Evolutionary conservation across 2,329 filamentous ascomycete genomes (phyloP).

Genomic region (Botrytis galanthina): DNA sequence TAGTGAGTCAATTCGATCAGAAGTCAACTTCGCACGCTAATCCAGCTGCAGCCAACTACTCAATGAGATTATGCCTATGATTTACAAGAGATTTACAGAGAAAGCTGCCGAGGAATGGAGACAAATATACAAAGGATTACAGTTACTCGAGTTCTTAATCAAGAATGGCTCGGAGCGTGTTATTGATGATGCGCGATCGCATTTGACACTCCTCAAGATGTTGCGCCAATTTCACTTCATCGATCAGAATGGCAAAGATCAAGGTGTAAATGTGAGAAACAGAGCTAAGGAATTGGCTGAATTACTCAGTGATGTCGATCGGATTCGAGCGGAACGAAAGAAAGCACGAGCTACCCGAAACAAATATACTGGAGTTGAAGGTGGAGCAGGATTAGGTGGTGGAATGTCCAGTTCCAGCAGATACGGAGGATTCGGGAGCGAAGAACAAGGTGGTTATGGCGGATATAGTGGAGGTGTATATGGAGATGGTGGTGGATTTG

Average conservation of each 20-base stretch:
- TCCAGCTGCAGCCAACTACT: conserved; percentile 70
- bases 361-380: conserved; percentile 94
- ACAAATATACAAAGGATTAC: conserved; percentile 97
- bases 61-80: conserved; percentile 99
- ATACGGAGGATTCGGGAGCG: conserved; percentile 91
- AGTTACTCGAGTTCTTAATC: conserved; percentile 93
- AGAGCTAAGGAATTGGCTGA: conserved; percentile 93
- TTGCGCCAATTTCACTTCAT: conserved; percentile 98
- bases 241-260: conserved; percentile 93
- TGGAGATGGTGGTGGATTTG: conserved; percentile 93
- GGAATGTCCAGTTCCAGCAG: conserved; percentile 45
- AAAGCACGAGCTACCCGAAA: conserved; percentile 87
- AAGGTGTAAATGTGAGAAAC: conserved; percentile 96
- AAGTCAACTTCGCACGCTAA: conserved; percentile 18
- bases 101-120: conserved; percentile 98
- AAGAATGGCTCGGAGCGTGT: conserved; percentile 98
- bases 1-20: conserved; percentile 72
- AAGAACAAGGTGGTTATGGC: conserved; percentile 63
- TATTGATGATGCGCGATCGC: conserved; percentile 92
- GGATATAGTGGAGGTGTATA: conserved; percentile 74
- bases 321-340: conserved; percentile 78
- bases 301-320: conserved; percentile 86
- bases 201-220: conserved; percentile 96
- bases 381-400: conserved; percentile 62
- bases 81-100: conserved; percentile 98